Evolutionary conservation across 192 early-diverging fungal genomes (phyloP).

Genomic region (Pilobolus umbonatus): DNA sequence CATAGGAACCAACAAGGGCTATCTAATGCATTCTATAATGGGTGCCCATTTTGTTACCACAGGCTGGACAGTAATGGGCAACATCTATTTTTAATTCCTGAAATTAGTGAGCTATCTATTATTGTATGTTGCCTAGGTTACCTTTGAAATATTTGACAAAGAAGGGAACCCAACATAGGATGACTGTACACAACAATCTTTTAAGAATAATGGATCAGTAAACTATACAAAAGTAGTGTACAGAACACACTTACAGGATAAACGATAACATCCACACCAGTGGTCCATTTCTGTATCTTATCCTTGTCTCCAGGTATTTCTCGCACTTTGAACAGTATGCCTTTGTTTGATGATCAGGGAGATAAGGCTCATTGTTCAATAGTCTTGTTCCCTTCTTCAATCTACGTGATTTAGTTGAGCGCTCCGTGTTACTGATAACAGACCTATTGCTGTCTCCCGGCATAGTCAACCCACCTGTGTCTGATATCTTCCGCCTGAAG

Average conservation of each 20-base stretch:
- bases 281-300: constrained; percentile 8
- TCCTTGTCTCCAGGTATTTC: constrained; percentile 7
- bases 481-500: not conserved
- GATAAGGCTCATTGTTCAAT: not conserved
- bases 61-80: constrained; percentile 10
- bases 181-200: constrained; percentile 14
- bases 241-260: constrained; percentile 3
- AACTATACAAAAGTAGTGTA: not conserved
- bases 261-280: constrained; percentile 10
- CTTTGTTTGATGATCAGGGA: constrained; percentile 10
- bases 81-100: not conserved
- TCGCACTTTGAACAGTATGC: constrained; percentile 9
- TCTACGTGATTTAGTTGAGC: not conserved
- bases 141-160: constrained; percentile 23
- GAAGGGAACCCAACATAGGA: constrained; percentile 18
- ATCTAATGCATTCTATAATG: not conserved
- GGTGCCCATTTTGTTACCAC: constrained; percentile 5
- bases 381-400: not conserved
- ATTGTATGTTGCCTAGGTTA: not conserved
- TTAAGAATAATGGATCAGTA: not conserved
- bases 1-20: no score
- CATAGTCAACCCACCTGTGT: not conserved
- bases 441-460: not conserved
- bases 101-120: not conserved
- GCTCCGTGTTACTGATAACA: not conserved